Evolutionary conservation across 257 asterid genomes (phyloP), one percentile per base, ranked within the genome.

Genomic region (Linderniella brevidens): DNA sequence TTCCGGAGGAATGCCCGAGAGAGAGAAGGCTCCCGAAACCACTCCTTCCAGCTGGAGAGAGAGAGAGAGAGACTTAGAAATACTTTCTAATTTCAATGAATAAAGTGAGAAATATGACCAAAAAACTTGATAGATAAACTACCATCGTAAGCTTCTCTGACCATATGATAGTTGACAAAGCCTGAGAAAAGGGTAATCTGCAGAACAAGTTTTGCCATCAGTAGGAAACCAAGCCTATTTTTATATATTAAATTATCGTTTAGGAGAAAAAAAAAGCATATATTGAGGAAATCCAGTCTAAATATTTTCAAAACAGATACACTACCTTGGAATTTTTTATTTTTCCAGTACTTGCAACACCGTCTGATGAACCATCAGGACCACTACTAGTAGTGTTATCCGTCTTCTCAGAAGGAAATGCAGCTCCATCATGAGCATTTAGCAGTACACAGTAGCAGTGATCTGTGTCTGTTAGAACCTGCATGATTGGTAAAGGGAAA

Each of bases 61-160:
- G 46, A 43, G 46, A 49, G 59, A 44, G 25, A 48, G 19, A 51
- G 41, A 40, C 17, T 16, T 29, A 12, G 12, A 13, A 9, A 13
- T 39, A 1, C 4, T 39, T 25, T 3, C 6, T 25, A 25, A n/a
- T n/a, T n/a, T n/a, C n/a, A n/a, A n/a, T n/a, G 32, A 25, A 6
- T 25, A 25, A 25, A 25, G 3, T 25, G 3, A 25, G 32, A 25
- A 2, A 25, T 25, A 6, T 13, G 15, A 39, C 1, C 9, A 2
- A 39, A 10, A 39, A 9, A 11, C 3, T 39, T 9, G 1, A 46
- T n/a, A 52, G 50, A 38, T 8, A 47, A 42, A 49, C 73, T 77
- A 90, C 98, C 95, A 62, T 81, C 96, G 72, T 78, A 90, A 48
- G 96, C 94, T 66, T 90, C 96, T 45, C 92, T 80, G 56, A 90